Conservation (phyloP, 306 rosid genomes). For the Casuarina cunninghamiana region DNA sequence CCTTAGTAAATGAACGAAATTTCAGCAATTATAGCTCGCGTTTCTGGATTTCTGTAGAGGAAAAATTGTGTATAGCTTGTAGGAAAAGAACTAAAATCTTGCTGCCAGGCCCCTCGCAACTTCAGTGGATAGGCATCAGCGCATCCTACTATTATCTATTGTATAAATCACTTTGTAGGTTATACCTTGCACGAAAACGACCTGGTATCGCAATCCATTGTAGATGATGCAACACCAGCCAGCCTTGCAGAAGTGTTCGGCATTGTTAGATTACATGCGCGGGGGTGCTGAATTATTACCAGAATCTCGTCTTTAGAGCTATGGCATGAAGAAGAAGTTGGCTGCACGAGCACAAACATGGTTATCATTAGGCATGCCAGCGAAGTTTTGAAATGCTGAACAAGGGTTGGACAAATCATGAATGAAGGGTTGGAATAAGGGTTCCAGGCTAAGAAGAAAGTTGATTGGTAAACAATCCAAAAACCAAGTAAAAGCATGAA, state of each 20-base stretch:
- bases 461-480: background rate
- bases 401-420: background rate
- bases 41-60: background rate
- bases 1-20: background rate
- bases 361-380: constrained; percentile 3
- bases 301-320: constrained; percentile 57
- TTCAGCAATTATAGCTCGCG: background rate
- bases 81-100: background rate
- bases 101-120: background rate
- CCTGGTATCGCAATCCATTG: constrained; percentile 19
- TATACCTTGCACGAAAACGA: constrained; percentile 30
- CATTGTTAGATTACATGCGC: constrained; percentile 37
- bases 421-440: constrained; percentile 3
- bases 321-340: constrained; percentile 46
- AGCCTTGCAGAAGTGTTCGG: constrained; percentile 32
- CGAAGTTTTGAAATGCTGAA: background rate
- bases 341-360: constrained; percentile 42
- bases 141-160: constrained; percentile 23
- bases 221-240: constrained; percentile 20
- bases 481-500: background rate
- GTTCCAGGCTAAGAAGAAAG: constrained; percentile 6
- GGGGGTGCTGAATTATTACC: constrained; percentile 86
- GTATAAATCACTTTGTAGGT: constrained; percentile 13
- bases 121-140: constrained; percentile 25
- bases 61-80: background rate